phyloP scores from a whole-genome alignment of 345 rosid species.

The Populus pruinosa region DNA sequence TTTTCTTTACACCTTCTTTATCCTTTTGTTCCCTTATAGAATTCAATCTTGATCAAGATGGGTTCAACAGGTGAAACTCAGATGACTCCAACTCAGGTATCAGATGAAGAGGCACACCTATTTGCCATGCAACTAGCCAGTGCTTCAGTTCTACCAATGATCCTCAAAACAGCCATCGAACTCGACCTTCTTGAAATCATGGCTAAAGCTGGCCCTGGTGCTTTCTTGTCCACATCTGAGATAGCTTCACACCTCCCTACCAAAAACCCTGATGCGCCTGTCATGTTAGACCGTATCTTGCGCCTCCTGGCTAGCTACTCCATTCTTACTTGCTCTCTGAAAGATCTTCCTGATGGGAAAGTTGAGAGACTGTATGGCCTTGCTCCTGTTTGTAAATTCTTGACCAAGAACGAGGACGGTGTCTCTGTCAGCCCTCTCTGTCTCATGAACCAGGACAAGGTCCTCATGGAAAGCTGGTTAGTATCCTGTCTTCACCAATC shows the following conservation, averaged over 20 bases:
- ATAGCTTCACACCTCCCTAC: slow-evolving; percentile 70
- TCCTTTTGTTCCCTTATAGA: not conserved
- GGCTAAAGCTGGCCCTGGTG: slow-evolving; percentile 52
- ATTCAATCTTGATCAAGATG: slow-evolving; percentile 28
- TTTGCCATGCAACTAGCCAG: slow-evolving; percentile 74
- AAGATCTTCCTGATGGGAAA: slow-evolving; percentile 37
- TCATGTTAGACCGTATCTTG: slow-evolving; percentile 69
- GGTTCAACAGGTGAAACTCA: slow-evolving; percentile 66
- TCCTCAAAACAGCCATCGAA: slow-evolving; percentile 79
- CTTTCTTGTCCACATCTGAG: slow-evolving; percentile 53
- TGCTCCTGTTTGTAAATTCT: slow-evolving; percentile 80
- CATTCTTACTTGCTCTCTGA: slow-evolving; percentile 48
- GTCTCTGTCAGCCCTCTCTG: slow-evolving; percentile 63
- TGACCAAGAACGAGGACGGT: slow-evolving; percentile 77
- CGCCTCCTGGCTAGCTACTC: slow-evolving; percentile 70
- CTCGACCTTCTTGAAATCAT: slow-evolving; percentile 86
- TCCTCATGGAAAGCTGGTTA: slow-evolving; percentile 94
- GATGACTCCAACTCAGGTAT: slow-evolving; percentile 60
- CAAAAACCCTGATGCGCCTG: slow-evolving; percentile 68
- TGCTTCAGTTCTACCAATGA: slow-evolving; percentile 81
- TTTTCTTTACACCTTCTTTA: not conserved
- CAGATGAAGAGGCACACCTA: slow-evolving; percentile 68
- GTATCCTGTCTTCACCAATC: not conserved
- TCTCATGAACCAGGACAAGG: slow-evolving; percentile 86
- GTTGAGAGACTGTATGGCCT: slow-evolving; percentile 62